Evolutionary conservation across 495 filamentous ascomycete genomes (phyloP).

Genomic region (Copromyces sp.): DNA sequence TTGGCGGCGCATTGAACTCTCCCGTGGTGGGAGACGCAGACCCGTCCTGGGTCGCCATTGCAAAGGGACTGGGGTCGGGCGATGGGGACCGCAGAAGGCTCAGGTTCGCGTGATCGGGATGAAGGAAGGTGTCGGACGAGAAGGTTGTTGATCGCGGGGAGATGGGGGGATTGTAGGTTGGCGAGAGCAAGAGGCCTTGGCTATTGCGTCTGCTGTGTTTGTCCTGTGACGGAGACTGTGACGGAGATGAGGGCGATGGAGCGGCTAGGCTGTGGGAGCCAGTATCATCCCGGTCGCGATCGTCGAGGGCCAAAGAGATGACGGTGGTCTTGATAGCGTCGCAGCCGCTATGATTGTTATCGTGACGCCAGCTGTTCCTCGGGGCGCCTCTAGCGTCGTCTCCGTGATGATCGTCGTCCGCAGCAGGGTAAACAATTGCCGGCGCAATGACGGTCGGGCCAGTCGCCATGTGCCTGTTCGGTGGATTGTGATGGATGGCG

Average conservation of each 20-base stretch:
- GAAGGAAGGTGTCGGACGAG: conserved; percentile 6
- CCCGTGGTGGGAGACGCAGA: conserved; percentile 8
- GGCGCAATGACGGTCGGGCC: conserved; percentile 1
- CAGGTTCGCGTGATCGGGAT: conserved; percentile 9
- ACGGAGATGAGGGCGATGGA: background rate
- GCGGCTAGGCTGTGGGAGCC: conserved; percentile 4
- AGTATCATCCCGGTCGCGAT: conserved; percentile 4
- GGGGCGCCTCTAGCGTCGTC: background rate
- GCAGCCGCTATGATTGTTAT: background rate
- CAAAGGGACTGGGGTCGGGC: conserved; percentile 16
- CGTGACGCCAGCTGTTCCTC: background rate
- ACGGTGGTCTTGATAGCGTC: background rate
- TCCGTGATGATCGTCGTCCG: conserved; percentile 7
- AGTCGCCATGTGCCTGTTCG: conserved; percentile 6
- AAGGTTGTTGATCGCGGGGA: conserved; percentile 6
- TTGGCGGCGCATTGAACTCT: conserved; percentile 24
- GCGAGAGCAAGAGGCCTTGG: background rate
- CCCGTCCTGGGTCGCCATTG: conserved; percentile 26
- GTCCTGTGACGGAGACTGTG: background rate
- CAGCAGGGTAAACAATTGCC: background rate
- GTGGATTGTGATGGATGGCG: background rate
- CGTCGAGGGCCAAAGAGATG: conserved; percentile 9
- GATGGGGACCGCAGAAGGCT: conserved; percentile 9
- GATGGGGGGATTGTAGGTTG: background rate
- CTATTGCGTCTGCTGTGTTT: background rate